These are phyloP conservation scores for Scleroderma bovista DNA, from an alignment of 768 basidiomycete genomes.

Conservation along the genomic window DNA sequence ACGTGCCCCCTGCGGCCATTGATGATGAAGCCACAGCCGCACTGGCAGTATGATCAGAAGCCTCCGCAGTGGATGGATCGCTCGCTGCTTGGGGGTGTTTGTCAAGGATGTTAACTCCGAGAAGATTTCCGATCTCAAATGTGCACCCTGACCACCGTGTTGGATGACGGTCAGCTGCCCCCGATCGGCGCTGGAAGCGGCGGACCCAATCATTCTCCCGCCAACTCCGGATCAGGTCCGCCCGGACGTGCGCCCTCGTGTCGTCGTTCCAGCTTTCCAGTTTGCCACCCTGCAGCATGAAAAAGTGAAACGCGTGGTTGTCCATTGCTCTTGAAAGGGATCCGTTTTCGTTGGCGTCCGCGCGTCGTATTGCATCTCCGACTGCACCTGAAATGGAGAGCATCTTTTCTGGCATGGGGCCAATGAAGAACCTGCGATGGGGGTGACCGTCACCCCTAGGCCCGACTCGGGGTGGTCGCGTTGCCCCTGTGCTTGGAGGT, in stretches of 20 bases:
- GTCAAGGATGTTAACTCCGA: conserved; percentile 60
- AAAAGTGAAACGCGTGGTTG: conserved; percentile 58
- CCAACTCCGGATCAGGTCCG: conserved; percentile 60
- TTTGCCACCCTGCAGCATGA: conserved; percentile 58
- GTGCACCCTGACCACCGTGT: conserved; percentile 64
- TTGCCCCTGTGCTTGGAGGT: background rate
- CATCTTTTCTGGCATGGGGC: conserved; percentile 67
- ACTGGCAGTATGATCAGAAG: conserved; percentile 10
- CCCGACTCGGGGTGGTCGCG: background rate
- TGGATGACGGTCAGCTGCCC: background rate
- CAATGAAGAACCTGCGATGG: conserved; percentile 61
- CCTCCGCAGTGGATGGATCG: conserved; percentile 2
- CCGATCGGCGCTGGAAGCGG: conserved; percentile 31
- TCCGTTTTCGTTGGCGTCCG: conserved; percentile 32
- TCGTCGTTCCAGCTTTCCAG: conserved; percentile 62
- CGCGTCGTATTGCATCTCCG: conserved; percentile 11
- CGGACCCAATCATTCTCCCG: conserved; percentile 61
- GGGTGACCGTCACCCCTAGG: conserved; percentile 26
- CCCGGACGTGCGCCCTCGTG: conserved; percentile 42
- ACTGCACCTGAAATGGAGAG: conserved; percentile 36
- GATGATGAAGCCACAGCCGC: conserved; percentile 19
- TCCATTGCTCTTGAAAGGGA: conserved; percentile 42
- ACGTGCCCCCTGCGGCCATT: conserved; percentile 14
- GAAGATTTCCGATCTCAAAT: conserved; percentile 73
- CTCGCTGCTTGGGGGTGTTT: conserved; percentile 3